phyloP scores from a whole-genome alignment of 1,284 basidiomycete species.

The Apiotrichum laibachii region DNA sequence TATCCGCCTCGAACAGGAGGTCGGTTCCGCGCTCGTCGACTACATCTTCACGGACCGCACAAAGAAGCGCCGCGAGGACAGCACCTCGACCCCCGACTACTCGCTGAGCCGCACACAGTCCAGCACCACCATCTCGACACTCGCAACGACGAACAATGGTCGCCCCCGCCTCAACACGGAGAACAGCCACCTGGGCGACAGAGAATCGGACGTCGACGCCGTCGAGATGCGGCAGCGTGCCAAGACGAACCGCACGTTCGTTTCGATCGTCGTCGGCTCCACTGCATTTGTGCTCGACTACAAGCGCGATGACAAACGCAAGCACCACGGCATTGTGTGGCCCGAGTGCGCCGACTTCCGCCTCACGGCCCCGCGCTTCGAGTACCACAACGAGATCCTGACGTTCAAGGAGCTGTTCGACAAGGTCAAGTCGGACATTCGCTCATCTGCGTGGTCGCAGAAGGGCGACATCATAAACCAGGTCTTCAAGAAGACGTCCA shows the following conservation, averaged over 20 bases:
- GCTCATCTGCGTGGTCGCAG: constrained; percentile 49
- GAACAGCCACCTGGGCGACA: background rate
- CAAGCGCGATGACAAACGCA: constrained; percentile 55
- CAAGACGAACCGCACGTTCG: constrained; percentile 62
- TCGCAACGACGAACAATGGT: background rate
- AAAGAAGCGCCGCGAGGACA: constrained; percentile 34
- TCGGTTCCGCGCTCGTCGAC: constrained; percentile 80
- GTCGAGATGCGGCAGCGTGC: constrained; percentile 54
- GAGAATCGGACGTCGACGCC: constrained; percentile 45
- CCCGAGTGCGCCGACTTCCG: constrained; percentile 55
- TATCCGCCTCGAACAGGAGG: constrained; percentile 76
- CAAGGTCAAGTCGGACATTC: constrained; percentile 64
- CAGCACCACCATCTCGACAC: background rate
- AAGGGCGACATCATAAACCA: constrained; percentile 49
- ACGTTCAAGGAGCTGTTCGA: constrained; percentile 79
- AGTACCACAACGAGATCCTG: constrained; percentile 84
- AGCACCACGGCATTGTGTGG: constrained; percentile 44
- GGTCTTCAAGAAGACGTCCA: constrained; percentile 44
- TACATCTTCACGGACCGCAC: constrained; percentile 67
- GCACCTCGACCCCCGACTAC: constrained; percentile 29
- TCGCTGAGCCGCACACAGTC: background rate
- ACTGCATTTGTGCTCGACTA: constrained; percentile 52
- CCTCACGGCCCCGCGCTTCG: constrained; percentile 58
- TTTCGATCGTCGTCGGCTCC: constrained; percentile 72
- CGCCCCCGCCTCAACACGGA: background rate